Conservation (phyloP, 768 basidiomycete species). For the Xerocomellus intermedius region DNA sequence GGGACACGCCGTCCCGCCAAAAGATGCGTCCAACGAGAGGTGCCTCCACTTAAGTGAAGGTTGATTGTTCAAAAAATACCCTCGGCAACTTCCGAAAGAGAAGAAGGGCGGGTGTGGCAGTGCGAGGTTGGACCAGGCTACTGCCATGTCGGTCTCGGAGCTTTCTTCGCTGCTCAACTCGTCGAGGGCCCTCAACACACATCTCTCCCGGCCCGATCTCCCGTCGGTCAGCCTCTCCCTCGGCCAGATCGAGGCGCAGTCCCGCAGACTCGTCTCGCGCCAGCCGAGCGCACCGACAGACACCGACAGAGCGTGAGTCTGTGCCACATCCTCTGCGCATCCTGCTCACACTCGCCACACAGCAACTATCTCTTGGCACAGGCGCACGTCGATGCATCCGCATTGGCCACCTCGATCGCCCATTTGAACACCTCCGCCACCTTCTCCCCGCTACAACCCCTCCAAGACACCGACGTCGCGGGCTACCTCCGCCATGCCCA, state of each 20-base stretch:
- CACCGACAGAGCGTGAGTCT: slow-evolving; percentile 68
- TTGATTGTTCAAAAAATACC: no score
- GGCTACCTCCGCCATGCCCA: slow-evolving; percentile 95
- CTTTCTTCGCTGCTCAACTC: slow-evolving; percentile 69
- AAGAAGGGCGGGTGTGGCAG: no score
- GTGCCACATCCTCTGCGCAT: slow-evolving; percentile 6
- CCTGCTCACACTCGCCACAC: slow-evolving; percentile 4
- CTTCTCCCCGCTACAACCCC: slow-evolving; percentile 84
- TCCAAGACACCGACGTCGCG: slow-evolving; percentile 92
- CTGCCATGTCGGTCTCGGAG: slow-evolving; percentile 33
- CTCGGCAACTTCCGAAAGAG: no score
- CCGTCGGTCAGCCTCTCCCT: slow-evolving; percentile 88
- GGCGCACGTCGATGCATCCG: slow-evolving; percentile 91
- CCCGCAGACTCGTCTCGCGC: slow-evolving; percentile 75
- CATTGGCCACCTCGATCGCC: slow-evolving; percentile 78
- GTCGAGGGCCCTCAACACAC: slow-evolving; percentile 72
- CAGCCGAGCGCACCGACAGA: slow-evolving; percentile 64
- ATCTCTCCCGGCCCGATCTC: slow-evolving; percentile 75
- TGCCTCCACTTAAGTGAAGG: no score
- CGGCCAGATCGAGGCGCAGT: slow-evolving; percentile 94
- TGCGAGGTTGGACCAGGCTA: no score
- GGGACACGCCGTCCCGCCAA: no score
- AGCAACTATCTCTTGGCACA: slow-evolving; percentile 93
- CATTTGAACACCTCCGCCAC: slow-evolving; percentile 79
- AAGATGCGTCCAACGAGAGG: no score